A percentile compares a stretch with the other conserved stretches of the same genome.
Conservation (phyloP, 805 yeast genomes). For the Danielozyma ontarioensis region DNA sequence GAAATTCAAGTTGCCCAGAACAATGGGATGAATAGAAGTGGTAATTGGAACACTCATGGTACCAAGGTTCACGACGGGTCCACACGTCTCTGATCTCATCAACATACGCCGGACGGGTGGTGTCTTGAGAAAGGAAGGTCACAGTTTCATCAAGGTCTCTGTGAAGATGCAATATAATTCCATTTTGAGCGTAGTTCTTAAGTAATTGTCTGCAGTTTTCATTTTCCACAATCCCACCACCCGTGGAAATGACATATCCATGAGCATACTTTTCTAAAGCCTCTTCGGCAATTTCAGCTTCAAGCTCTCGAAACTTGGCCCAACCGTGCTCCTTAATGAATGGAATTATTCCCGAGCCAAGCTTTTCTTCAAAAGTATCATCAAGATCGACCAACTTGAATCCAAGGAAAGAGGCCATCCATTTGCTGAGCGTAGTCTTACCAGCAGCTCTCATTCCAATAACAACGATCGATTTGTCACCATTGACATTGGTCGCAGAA, state of each 20-base stretch:
- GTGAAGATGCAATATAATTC: constrained; percentile 83
- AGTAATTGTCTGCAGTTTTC: constrained; percentile 60
- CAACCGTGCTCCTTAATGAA: constrained; percentile 68
- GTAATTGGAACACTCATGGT: constrained; percentile 73
- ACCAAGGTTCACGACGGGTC: constrained; percentile 75
- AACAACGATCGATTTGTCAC: constrained; percentile 59
- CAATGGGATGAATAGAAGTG: constrained; percentile 77
- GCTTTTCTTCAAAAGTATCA: constrained; percentile 53
- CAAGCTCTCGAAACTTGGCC: constrained; percentile 78
- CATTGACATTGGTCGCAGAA: constrained; percentile 25
- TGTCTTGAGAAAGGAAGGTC: constrained; percentile 67
- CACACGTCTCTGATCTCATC: constrained; percentile 82
- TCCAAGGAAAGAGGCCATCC: constrained; percentile 69
- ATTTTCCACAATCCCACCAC: constrained; percentile 93
- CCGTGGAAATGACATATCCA: constrained; percentile 80
- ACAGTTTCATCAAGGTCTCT: constrained; percentile 81
- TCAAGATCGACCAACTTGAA: constrained; percentile 75
- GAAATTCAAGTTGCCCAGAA: constrained; percentile 47
- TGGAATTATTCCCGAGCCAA: constrained; percentile 49
- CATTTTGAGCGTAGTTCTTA: constrained; percentile 45
- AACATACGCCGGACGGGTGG: constrained; percentile 80
- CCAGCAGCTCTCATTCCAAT: constrained; percentile 99
- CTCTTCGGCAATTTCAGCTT: constrained; percentile 51
- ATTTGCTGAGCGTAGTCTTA: constrained; percentile 76
- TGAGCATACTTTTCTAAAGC: constrained; percentile 33